These are phyloP conservation scores for Botrytis paeoniae DNA, from an alignment of 2,329 filamentous ascomycete species.

Conservation along the genomic window DNA sequence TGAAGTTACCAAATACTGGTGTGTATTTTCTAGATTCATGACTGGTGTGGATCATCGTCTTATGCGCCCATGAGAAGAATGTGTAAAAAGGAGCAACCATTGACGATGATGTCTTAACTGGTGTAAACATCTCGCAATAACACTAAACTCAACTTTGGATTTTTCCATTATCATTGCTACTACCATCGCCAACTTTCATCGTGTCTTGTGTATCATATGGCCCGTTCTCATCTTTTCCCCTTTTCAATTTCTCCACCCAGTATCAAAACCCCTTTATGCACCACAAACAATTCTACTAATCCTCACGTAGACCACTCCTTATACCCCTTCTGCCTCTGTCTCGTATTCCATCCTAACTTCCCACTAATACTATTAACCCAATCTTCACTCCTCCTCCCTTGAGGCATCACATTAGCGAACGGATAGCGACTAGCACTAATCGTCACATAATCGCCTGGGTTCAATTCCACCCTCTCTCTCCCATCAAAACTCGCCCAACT, in stretches of 20 bases:
- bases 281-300: background rate
- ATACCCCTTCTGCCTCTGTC: slow-evolving; percentile 70
- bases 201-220: background rate
- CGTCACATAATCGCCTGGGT: slow-evolving; percentile 78
- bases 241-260: background rate
- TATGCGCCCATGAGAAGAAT: background rate
- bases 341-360: slow-evolving; percentile 78
- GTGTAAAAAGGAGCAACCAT: no score
- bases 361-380: slow-evolving; percentile 79
- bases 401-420: slow-evolving; percentile 72
- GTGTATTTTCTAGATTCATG: background rate
- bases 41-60: no score
- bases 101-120: background rate
- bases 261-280: background rate
- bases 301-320: slow-evolving; percentile 38
- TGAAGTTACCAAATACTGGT: background rate
- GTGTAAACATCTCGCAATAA: background rate
- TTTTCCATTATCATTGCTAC: background rate
- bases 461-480: slow-evolving; percentile 76
- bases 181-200: background rate
- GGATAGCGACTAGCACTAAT: slow-evolving; percentile 78
- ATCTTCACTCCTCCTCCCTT: slow-evolving; percentile 68
- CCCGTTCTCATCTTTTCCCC: background rate
- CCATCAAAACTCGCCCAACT: slow-evolving; percentile 99
- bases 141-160: background rate